Percentiles rank a stretch among this genome's conserved stretches.
Conservation (phyloP, 2,329 filamentous ascomycete species). For the Rhytidhysteron rufulum region DNA sequence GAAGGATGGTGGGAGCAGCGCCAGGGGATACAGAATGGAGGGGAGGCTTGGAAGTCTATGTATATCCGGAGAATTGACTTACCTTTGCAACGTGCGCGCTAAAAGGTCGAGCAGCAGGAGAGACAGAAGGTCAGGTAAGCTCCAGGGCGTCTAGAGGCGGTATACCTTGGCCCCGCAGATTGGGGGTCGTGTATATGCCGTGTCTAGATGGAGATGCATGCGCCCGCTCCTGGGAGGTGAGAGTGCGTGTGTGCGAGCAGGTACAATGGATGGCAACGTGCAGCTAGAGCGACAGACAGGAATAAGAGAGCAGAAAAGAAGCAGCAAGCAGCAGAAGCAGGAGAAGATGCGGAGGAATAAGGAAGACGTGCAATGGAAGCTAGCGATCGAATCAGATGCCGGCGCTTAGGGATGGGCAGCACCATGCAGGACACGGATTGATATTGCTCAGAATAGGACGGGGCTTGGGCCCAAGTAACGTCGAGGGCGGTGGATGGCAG, state of each 20-base stretch:
- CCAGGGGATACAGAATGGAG: constrained; percentile 15
- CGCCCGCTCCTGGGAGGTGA: constrained; percentile 33
- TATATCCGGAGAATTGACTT: constrained; percentile 32
- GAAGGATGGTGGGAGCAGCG: constrained; percentile 12
- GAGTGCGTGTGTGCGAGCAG: constrained; percentile 13
- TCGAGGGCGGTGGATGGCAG: constrained; percentile 18
- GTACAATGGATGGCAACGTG: constrained; percentile 27
- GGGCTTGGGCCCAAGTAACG: constrained; percentile 3
- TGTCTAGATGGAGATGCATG: too few species aligned
- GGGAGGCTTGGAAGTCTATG: constrained; percentile 18
- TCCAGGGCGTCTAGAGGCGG: constrained; percentile 34
- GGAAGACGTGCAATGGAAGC: constrained; percentile 23
- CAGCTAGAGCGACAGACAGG: constrained; percentile 34
- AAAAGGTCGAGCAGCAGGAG: constrained; percentile 24
- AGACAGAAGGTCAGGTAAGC: constrained; percentile 21
- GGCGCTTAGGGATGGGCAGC: constrained; percentile 30
- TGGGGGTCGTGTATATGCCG: too few species aligned
- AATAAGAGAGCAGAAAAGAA: too few species aligned
- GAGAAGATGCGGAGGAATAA: constrained; percentile 14
- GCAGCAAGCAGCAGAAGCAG: constrained; percentile 10
- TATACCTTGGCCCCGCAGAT: constrained; percentile 37
- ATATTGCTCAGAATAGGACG: constrained; percentile 36
- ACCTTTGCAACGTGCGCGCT: constrained; percentile 37
- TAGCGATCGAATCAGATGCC: constrained; percentile 30
- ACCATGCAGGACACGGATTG: constrained; percentile 24